phyloP scores from a whole-genome alignment of 1,139 yeast genomes.

The Candida sojae region DNA sequence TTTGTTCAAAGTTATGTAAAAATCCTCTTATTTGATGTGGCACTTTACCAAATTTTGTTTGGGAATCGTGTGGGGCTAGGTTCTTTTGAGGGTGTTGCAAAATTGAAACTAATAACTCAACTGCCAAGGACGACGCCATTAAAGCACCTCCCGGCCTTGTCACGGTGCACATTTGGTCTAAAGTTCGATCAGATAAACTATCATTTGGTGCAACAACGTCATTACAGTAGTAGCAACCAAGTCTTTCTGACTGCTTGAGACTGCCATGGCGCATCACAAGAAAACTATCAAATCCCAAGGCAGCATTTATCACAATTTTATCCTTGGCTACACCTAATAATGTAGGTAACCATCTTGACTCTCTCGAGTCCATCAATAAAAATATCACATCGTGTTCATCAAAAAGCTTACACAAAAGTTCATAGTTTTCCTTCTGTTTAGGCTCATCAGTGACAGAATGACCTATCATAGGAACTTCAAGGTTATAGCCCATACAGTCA shows the following conservation, averaged over 20 bases:
- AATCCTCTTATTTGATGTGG: conserved; percentile 95
- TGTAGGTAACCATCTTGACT: conserved; percentile 95
- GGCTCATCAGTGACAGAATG: conserved; percentile 68
- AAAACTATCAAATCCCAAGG: conserved; percentile 91
- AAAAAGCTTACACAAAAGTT: conserved; percentile 53
- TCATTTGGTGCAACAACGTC: conserved; percentile 95
- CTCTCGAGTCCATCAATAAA: conserved; percentile 89
- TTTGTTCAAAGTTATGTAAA: conserved; percentile 61
- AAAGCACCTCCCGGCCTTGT: conserved; percentile 95
- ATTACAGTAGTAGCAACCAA: conserved; percentile 95
- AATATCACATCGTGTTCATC: conserved; percentile 73
- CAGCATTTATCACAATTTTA: conserved; percentile 86
- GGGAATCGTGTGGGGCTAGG: conserved; percentile 40
- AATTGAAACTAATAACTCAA: conserved; percentile 75
- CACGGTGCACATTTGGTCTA: conserved; percentile 98
- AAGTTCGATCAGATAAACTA: conserved; percentile 76
- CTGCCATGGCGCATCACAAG: conserved; percentile 92
- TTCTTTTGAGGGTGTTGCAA: conserved; percentile 64
- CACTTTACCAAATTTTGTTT: conserved; percentile 60
- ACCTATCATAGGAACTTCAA: conserved; percentile 96
- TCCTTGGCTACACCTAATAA: conserved; percentile 65
- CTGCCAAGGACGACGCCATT: conserved; percentile 84
- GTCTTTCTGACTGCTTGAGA: conserved; percentile 27
- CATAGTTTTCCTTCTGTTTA: conserved; percentile 52
- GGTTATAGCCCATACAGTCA: conserved; percentile 54